Evolutionary conservation across 2,329 filamentous ascomycete genomes (phyloP).

Genomic region (Madurella mycetomatis): DNA sequence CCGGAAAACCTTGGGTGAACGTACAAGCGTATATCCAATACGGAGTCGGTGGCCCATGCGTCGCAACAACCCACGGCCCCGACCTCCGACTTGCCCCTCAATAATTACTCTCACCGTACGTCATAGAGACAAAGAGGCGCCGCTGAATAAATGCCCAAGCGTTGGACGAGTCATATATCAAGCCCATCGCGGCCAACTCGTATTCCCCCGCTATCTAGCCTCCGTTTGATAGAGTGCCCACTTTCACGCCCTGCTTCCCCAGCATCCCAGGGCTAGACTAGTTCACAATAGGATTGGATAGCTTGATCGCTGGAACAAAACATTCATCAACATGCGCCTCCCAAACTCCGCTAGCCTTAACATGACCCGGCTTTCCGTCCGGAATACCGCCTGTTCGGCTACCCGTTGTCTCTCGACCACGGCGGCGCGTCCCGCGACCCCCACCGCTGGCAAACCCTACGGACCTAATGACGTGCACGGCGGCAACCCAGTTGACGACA

Average conservation of each 20-base stretch:
- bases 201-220: no score
- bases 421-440: constrained; percentile 4
- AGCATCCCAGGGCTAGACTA: no score
- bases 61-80: not conserved
- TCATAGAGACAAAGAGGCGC: not conserved
- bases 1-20: not conserved
- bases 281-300: no score
- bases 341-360: not conserved
- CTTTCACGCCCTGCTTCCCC: no score
- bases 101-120: not conserved
- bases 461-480: not conserved
- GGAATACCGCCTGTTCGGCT: not conserved
- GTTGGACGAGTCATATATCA: not conserved
- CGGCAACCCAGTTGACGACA: constrained; percentile 19
- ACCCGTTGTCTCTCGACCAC: constrained; percentile 14
- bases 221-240: no score
- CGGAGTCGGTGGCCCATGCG: not conserved
- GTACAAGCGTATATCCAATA: not conserved
- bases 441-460: constrained; percentile 3
- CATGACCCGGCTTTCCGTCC: not conserved
- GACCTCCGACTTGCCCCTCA: not conserved
- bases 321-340: not conserved
- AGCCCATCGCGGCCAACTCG: not conserved
- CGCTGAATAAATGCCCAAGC: not conserved
- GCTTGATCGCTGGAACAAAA: not conserved